These are phyloP conservation scores for Ramalina peruviana DNA, from an alignment of 495 filamentous ascomycete genomes.

Conservation along the genomic window DNA sequence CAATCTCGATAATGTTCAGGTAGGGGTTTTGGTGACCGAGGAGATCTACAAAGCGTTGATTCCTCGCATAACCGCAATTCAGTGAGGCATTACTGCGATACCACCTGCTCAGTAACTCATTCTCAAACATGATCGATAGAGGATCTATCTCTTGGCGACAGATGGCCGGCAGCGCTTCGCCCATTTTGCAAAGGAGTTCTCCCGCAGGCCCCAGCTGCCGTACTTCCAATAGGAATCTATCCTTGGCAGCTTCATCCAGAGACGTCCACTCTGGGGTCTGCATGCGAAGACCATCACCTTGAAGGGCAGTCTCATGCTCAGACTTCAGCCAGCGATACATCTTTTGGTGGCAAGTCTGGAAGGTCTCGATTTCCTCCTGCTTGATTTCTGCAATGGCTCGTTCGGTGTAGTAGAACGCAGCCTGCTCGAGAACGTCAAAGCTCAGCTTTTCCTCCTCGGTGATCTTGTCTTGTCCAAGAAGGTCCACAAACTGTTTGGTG, in stretches of 20 bases:
- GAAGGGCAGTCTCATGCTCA: not conserved
- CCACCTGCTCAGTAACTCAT: slow-evolving; percentile 17
- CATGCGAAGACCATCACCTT: not conserved
- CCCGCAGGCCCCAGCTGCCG: not conserved
- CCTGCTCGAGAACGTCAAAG: not conserved
- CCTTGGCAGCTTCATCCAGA: not conserved
- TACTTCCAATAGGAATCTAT: not conserved
- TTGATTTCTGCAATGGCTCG: not conserved
- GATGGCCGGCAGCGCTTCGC: slow-evolving; percentile 20
- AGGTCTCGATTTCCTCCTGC: not conserved
- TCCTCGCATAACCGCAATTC: not conserved
- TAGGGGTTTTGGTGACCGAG: slow-evolving; percentile 21
- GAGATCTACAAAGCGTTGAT: slow-evolving; percentile 1
- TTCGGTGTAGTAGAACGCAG: slow-evolving; percentile 6
- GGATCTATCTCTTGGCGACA: slow-evolving; percentile 26
- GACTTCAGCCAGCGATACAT: slow-evolving; percentile 1
- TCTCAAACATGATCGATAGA: slow-evolving; percentile 25
- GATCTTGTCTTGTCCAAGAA: not conserved
- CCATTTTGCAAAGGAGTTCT: slow-evolving; percentile 4
- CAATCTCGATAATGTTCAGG: slow-evolving; percentile 29
- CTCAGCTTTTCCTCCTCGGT: not conserved
- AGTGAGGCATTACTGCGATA: slow-evolving; percentile 1
- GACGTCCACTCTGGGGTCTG: slow-evolving; percentile 1
- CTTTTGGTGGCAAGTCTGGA: slow-evolving; percentile 5
- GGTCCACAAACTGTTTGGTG: not conserved